These are phyloP conservation scores for Trifolium repens DNA, from an alignment of 306 rosid species.

Conservation along the genomic window DNA sequence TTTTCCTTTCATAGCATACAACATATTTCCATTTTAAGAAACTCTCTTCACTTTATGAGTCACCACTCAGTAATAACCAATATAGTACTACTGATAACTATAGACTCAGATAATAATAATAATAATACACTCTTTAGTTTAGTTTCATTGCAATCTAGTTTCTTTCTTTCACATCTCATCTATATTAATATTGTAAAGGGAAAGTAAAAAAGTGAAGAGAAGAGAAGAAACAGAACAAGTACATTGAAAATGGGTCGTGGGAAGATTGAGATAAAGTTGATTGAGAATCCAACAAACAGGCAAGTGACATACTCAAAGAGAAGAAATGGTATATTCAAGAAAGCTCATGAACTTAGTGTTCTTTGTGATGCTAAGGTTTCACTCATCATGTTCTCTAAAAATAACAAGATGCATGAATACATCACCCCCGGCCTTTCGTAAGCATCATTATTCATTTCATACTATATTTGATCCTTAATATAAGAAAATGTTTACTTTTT, in stretches of 20 bases:
- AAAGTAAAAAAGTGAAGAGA: constrained; percentile 2
- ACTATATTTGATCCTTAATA: too few relatives aligned
- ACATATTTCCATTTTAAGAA: constrained; percentile 57
- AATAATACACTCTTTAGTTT: not conserved
- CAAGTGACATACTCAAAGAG: constrained; percentile 90
- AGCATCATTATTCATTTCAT: not conserved
- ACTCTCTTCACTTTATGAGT: constrained; percentile 33
- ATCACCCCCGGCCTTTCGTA: constrained; percentile 63
- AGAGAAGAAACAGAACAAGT: not conserved
- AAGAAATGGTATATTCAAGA: constrained; percentile 84
- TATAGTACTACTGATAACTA: not conserved
- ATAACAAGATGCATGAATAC: constrained; percentile 67
- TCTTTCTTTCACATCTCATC: constrained; percentile 2
- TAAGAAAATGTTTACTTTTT: too few relatives aligned
- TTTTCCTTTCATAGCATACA: constrained; percentile 48
- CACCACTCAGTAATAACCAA: too few relatives aligned
- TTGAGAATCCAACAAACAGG: constrained; percentile 81
- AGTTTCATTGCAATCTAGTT: not conserved
- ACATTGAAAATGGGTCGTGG: constrained; percentile 68
- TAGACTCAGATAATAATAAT: not conserved
- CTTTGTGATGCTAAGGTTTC: constrained; percentile 89
- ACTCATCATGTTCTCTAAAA: constrained; percentile 77
- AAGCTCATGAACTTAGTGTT: constrained; percentile 88
- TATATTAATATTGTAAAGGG: constrained; percentile 25
- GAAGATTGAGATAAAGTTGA: constrained; percentile 78